These are phyloP conservation scores for Candida ortonii DNA, from an alignment of 805 yeast genomes.

Conservation along the genomic window DNA sequence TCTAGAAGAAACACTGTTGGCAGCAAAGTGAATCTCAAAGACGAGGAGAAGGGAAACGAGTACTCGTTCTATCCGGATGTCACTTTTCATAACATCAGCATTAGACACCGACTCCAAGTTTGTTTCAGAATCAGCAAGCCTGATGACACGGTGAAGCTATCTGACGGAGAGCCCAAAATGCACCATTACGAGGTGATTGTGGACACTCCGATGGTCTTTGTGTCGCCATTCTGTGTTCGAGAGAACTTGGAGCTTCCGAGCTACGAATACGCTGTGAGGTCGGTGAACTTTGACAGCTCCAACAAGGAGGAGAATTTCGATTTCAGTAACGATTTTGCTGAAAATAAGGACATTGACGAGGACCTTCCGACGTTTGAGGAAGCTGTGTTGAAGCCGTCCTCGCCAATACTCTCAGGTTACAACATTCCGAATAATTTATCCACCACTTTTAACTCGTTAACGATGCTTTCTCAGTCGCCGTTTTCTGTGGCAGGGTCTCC, in stretches of 20 bases:
- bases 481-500: slow-evolving; percentile 32
- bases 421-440: slow-evolving; percentile 31
- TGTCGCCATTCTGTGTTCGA: slow-evolving; percentile 39
- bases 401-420: slow-evolving; percentile 42
- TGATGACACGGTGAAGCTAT: slow-evolving; percentile 39
- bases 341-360: slow-evolving; percentile 16
- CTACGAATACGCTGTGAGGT: slow-evolving; percentile 32
- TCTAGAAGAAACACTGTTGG: slow-evolving; percentile 16
- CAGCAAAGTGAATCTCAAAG: slow-evolving; percentile 13
- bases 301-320: slow-evolving; percentile 7
- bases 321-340: slow-evolving; percentile 11
- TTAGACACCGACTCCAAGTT: slow-evolving; percentile 67
- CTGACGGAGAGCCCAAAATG: slow-evolving; percentile 40
- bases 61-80: slow-evolving; percentile 56
- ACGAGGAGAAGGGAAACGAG: slow-evolving; percentile 17
- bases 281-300: slow-evolving; percentile 17
- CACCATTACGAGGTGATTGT: slow-evolving; percentile 80
- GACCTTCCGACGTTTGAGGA: slow-evolving; percentile 63
- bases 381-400: slow-evolving; percentile 49
- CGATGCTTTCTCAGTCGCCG: slow-evolving; percentile 36
- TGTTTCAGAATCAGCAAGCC: slow-evolving; percentile 66
- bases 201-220: slow-evolving; percentile 65
- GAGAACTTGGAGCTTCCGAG: slow-evolving; percentile 39
- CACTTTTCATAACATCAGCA: slow-evolving; percentile 58
- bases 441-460: slow-evolving; percentile 30